Conservation (phyloP, 2,329 filamentous ascomycete species). For the Coleophoma crateriformis region DNA sequence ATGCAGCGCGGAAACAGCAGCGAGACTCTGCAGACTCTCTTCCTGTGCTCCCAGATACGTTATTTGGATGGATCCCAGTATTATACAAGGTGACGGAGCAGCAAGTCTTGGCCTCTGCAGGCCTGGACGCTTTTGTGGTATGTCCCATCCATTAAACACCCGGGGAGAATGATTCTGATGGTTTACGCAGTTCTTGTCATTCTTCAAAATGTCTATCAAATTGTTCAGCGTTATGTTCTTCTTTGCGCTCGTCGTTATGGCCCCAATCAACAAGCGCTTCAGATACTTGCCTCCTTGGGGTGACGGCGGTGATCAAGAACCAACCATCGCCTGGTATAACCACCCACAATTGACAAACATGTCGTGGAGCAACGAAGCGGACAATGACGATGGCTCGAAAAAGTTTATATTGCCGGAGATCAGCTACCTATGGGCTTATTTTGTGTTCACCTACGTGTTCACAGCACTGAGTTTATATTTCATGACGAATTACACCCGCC, state of each 20-base stretch:
- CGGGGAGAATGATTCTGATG: conserved; percentile 7
- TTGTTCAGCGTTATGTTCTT: conserved; percentile 76
- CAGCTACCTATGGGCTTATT: conserved; percentile 81
- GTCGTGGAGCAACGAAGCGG: neutral
- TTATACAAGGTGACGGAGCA: conserved; percentile 83
- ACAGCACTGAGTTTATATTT: conserved; percentile 76
- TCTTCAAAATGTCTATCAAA: conserved; percentile 92
- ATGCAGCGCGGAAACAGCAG: conserved; percentile 80
- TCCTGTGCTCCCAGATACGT: conserved; percentile 74
- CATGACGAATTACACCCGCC: conserved; percentile 76
- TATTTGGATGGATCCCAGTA: conserved; percentile 90
- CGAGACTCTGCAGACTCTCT: conserved; percentile 54
- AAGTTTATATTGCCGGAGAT: conserved; percentile 10
- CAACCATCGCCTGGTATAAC: neutral
- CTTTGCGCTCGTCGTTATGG: conserved; percentile 74
- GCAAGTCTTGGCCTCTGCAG: conserved; percentile 83
- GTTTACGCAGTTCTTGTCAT: conserved; percentile 65
- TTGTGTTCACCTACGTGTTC: conserved; percentile 93
- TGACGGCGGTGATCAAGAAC: conserved; percentile 24
- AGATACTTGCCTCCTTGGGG: conserved; percentile 24
- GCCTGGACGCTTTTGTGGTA: conserved; percentile 90
- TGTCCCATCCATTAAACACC: conserved; percentile 22
- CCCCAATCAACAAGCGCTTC: conserved; percentile 76
- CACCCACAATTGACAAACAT: conserved; percentile 25
- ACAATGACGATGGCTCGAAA: neutral